Evolutionary conservation across 305 asterid species (phyloP).

Genomic region (Plantago rigida): DNA sequence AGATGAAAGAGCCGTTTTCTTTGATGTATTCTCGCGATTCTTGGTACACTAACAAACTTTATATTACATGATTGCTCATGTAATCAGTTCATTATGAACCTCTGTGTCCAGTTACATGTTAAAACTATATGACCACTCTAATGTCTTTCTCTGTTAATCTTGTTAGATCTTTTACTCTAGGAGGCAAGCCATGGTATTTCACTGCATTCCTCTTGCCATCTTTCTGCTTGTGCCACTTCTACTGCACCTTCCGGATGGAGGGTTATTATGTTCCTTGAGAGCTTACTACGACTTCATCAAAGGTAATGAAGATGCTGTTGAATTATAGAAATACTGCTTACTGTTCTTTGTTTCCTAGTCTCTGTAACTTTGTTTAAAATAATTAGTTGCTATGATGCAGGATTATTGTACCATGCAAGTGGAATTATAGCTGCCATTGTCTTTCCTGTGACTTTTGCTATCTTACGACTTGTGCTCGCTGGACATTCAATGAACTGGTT

Average conservation of each 20-base stretch:
- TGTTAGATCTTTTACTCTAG: slow-evolving; percentile 68
- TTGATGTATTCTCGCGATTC: slow-evolving; percentile 64
- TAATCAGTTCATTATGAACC: slow-evolving; percentile 16
- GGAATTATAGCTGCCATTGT: slow-evolving; percentile 66
- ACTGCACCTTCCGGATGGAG: slow-evolving; percentile 50
- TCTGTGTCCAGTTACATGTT: slow-evolving; percentile 11
- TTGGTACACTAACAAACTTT: slow-evolving; percentile 51
- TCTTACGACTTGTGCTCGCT: slow-evolving; percentile 58
- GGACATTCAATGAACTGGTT: slow-evolving; percentile 89
- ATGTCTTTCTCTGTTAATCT: slow-evolving; percentile 23
- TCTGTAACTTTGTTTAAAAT: slow-evolving; percentile 16
- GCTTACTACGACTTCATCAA: slow-evolving; percentile 58
- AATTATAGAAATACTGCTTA: slow-evolving; percentile 14
- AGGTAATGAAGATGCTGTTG: slow-evolving; percentile 45
- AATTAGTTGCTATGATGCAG: slow-evolving; percentile 41
- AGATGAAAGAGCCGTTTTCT: slow-evolving; percentile 60
- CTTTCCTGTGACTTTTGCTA: slow-evolving; percentile 61
- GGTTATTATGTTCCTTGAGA: slow-evolving; percentile 36
- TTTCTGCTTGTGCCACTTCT: slow-evolving; percentile 71
- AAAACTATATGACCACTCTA: slow-evolving; percentile 17
- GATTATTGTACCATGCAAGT: slow-evolving; percentile 56
- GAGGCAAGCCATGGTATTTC: slow-evolving; percentile 60
- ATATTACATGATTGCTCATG: slow-evolving; percentile 22
- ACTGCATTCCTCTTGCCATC: slow-evolving; percentile 67
- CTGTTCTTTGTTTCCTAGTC: slow-evolving; percentile 16